Evolutionary conservation across 768 basidiomycete genomes (phyloP).

Genomic region (Calocybe indica): DNA sequence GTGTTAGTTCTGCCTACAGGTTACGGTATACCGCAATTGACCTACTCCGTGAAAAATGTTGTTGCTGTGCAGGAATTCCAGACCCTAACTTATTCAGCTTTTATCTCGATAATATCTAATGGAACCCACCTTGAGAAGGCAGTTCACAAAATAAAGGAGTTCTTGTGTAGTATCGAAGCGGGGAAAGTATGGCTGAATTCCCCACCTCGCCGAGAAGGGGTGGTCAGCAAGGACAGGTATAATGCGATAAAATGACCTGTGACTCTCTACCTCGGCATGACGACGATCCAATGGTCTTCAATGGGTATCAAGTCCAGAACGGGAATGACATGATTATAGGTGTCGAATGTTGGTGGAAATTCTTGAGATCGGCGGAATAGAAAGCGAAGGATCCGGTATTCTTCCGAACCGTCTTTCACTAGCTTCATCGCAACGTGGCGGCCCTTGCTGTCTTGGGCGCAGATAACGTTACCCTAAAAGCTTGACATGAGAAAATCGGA

Average conservation of each 20-base stretch:
- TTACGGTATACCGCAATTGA: not conserved
- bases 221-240: not conserved
- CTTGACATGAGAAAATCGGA: no score
- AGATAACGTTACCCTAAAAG: conserved; percentile 2
- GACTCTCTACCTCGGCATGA: conserved; percentile 6
- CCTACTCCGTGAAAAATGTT: not conserved
- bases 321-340: conserved; percentile 3
- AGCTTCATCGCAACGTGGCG: conserved; percentile 21
- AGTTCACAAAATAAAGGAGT: not conserved
- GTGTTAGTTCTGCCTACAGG: not conserved
- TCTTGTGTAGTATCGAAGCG: not conserved
- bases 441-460: conserved; percentile 15
- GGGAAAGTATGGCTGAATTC: not conserved
- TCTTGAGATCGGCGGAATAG: conserved; percentile 5
- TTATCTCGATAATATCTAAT: not conserved
- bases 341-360: not conserved
- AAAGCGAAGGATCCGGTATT: conserved; percentile 15
- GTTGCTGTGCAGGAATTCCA: not conserved
- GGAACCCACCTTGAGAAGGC: conserved; percentile 4
- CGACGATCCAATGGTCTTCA: conserved; percentile 1
- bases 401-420: conserved; percentile 14
- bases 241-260: not conserved
- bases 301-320: conserved; percentile 5
- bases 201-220: not conserved
- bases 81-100: not conserved